phyloP scores from a whole-genome alignment of 1,284 basidiomycete genomes.

The Agroathelia rolfsii region DNA sequence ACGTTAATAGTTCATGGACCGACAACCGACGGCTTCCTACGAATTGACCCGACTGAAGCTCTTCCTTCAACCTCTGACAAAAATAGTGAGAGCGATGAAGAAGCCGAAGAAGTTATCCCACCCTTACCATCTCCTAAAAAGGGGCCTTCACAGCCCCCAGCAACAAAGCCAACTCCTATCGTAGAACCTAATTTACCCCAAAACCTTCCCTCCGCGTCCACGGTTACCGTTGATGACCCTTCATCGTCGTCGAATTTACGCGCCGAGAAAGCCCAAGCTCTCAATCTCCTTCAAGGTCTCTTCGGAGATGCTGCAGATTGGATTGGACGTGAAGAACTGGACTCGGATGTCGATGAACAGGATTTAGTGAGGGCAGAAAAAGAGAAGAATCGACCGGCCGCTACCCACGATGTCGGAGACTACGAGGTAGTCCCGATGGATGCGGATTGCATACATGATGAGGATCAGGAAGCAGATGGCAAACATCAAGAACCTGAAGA shows the following conservation, averaged over 20 bases:
- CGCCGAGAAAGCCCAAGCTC: slow-evolving; percentile 36
- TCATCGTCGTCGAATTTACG: slow-evolving; percentile 23
- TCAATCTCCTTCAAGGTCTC: slow-evolving; percentile 40
- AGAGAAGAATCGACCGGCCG: too few relatives aligned
- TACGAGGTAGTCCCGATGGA: slow-evolving; percentile 33
- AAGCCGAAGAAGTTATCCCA: slow-evolving; percentile 3
- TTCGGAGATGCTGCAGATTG: slow-evolving; percentile 41
- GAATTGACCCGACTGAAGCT: too few relatives aligned
- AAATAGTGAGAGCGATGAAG: slow-evolving; percentile 10
- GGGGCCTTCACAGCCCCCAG: slow-evolving; percentile 2
- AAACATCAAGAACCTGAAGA: slow-evolving; percentile 15
- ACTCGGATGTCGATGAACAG: slow-evolving; percentile 38
- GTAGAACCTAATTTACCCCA: too few relatives aligned
- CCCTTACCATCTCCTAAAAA: too few relatives aligned
- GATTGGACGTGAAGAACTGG: slow-evolving; percentile 45
- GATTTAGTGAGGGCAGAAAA: slow-evolving; percentile 17
- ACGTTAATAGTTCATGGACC: too few relatives aligned
- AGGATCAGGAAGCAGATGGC: slow-evolving; percentile 7
- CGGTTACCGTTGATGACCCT: background rate
- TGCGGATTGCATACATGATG: slow-evolving; percentile 6
- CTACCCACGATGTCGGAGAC: slow-evolving; percentile 17
- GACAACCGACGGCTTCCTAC: too few relatives aligned
- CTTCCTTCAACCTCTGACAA: too few relatives aligned
- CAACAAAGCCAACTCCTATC: slow-evolving; percentile 3
- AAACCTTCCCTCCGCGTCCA: too few relatives aligned